These are phyloP conservation scores for Collariella sp. DNA, from an alignment of 495 filamentous ascomycete genomes.

Conservation along the genomic window DNA sequence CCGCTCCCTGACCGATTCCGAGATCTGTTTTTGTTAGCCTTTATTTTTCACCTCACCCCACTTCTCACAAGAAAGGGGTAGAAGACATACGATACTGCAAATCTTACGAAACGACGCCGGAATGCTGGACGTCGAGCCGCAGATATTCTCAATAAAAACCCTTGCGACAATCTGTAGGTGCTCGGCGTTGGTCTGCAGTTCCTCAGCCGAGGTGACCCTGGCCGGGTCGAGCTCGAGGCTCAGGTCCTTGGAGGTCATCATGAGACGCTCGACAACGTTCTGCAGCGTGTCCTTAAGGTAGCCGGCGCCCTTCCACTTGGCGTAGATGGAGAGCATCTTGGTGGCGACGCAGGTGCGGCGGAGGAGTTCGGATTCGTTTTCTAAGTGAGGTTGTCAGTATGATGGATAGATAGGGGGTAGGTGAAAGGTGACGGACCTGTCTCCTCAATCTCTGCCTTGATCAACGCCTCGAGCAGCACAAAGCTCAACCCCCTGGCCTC, in stretches of 20 bases:
- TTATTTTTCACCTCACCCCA: too few relatives aligned
- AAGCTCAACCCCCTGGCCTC: slow-evolving; percentile 52
- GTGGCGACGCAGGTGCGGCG: slow-evolving; percentile 57
- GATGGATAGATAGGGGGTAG: background rate
- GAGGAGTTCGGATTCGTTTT: slow-evolving; percentile 55
- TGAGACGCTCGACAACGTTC: slow-evolving; percentile 51
- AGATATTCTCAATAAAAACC: slow-evolving; percentile 60
- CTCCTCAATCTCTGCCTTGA: slow-evolving; percentile 56
- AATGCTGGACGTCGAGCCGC: slow-evolving; percentile 48
- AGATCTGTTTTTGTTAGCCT: slow-evolving; percentile 35
- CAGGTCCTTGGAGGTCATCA: slow-evolving; percentile 51
- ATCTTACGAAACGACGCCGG: slow-evolving; percentile 55
- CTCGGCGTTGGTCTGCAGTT: slow-evolving; percentile 51
- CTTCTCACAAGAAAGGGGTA: background rate
- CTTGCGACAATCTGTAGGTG: slow-evolving; percentile 53
- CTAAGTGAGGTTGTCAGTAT: slow-evolving; percentile 18
- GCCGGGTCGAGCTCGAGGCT: slow-evolving; percentile 58
- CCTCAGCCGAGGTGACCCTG: slow-evolving; percentile 46
- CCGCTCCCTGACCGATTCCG: slow-evolving; percentile 45
- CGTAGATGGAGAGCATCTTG: slow-evolving; percentile 60
- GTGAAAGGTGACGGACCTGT: slow-evolving; percentile 36
- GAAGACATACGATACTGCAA: slow-evolving; percentile 46
- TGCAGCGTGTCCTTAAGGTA: slow-evolving; percentile 57
- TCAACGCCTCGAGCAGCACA: slow-evolving; percentile 52
- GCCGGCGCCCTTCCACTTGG: slow-evolving; percentile 55